These are phyloP conservation scores for Xylariales sp. DNA, from an alignment of 2,329 filamentous ascomycete genomes.

Conservation along the genomic window DNA sequence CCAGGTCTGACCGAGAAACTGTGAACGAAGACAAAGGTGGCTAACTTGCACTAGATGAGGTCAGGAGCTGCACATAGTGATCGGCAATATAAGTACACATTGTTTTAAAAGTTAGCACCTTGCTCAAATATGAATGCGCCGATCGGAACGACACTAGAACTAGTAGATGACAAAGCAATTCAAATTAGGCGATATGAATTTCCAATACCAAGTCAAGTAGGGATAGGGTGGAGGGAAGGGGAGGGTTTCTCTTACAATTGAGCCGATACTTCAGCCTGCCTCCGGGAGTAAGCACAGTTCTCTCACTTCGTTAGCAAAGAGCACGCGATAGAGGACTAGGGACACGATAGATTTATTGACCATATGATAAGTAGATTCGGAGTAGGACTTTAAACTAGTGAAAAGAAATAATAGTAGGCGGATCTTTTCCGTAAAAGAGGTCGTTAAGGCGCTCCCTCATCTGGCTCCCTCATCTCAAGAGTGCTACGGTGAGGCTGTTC, in stretches of 20 bases:
- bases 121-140: too few relatives aligned
- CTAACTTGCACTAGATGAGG: slow-evolving; percentile 69
- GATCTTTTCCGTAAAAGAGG: too few relatives aligned
- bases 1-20: slow-evolving; percentile 79
- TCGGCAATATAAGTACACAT: slow-evolving; percentile 93
- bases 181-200: too few relatives aligned
- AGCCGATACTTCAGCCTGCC: slow-evolving; percentile 79
- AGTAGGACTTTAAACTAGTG: too few relatives aligned
- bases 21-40: slow-evolving; percentile 74
- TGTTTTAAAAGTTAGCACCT: slow-evolving; percentile 75
- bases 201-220: too few relatives aligned
- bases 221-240: too few relatives aligned
- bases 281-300: slow-evolving; percentile 65
- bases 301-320: slow-evolving; percentile 72
- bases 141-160: too few relatives aligned
- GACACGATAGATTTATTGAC: too few relatives aligned
- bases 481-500: slow-evolving; percentile 82
- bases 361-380: too few relatives aligned
- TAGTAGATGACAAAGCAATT: too few relatives aligned
- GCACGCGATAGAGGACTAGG: slow-evolving; percentile 68
- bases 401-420: too few relatives aligned
- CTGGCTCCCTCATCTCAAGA: slow-evolving; percentile 68
- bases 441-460: slow-evolving; percentile 71
- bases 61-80: slow-evolving; percentile 83
- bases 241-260: slow-evolving; percentile 68